These are phyloP conservation scores for Stylonectria norvegica DNA, from an alignment of 2,329 filamentous ascomycete genomes.

Conservation along the genomic window DNA sequence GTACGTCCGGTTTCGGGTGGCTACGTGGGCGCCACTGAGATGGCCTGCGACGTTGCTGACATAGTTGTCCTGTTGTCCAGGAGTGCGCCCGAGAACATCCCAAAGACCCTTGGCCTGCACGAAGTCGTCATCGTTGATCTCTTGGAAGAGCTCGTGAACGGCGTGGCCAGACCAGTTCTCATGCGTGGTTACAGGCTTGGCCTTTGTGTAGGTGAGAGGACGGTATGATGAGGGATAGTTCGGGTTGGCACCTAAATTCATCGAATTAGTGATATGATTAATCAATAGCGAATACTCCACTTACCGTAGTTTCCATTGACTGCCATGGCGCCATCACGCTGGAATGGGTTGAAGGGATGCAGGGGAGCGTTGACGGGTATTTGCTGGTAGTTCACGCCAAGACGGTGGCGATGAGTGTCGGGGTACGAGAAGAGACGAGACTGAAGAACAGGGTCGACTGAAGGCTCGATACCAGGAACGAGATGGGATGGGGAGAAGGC, in stretches of 20 bases:
- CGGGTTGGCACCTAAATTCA: conserved; percentile 54
- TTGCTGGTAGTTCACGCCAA: conserved; percentile 62
- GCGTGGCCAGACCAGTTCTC: conserved; percentile 48
- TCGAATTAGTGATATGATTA: too few relatives aligned
- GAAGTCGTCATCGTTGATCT: conserved; percentile 48
- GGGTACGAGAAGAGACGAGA: conserved; percentile 59
- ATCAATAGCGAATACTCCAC: too few relatives aligned
- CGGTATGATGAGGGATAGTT: conserved; percentile 55
- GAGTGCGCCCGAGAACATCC: conserved; percentile 44
- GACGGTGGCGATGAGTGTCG: conserved; percentile 60
- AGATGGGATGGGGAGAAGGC: conserved; percentile 64
- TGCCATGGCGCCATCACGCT: conserved; percentile 70
- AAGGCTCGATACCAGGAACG: conserved; percentile 61
- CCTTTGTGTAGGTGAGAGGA: conserved; percentile 40
- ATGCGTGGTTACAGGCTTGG: conserved; percentile 38
- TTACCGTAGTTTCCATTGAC: conserved; percentile 64
- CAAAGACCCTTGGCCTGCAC: conserved; percentile 48
- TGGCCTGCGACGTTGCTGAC: conserved; percentile 57
- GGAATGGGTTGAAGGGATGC: conserved; percentile 62
- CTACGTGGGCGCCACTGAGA: conserved; percentile 49
- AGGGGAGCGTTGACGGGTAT: conserved; percentile 59
- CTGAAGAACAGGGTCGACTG: conserved; percentile 60
- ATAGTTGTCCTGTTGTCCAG: conserved; percentile 60
- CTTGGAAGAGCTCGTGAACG: conserved; percentile 41
- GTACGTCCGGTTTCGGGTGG: conserved; percentile 56